These are phyloP conservation scores for Yarrowia hollandica DNA, from an alignment of 805 yeast species.

Conservation along the genomic window DNA sequence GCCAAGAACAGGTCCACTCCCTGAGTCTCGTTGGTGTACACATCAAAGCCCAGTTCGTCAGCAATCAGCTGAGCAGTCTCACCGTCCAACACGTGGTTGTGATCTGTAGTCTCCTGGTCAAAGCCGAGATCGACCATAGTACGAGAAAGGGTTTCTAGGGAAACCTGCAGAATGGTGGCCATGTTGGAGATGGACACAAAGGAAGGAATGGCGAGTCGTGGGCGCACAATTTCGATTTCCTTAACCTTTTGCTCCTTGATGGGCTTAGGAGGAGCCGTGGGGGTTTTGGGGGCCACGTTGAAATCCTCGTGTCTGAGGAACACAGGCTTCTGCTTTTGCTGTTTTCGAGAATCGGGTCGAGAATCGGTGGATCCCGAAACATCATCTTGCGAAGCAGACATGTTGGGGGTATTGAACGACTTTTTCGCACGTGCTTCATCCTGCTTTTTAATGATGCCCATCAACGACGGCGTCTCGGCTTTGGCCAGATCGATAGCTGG, in stretches of 20 bases:
- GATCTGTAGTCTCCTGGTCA: conserved; percentile 51
- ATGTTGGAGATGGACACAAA: conserved; percentile 78
- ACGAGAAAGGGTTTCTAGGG: conserved; percentile 58
- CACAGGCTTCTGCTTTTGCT: neutral
- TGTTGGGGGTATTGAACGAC: conserved; percentile 1
- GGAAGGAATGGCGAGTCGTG: conserved; percentile 54
- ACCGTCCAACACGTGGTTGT: conserved; percentile 76
- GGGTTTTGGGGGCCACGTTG: neutral
- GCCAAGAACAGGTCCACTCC: conserved; percentile 61
- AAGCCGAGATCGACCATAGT: conserved; percentile 72
- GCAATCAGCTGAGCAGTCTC: conserved; percentile 87
- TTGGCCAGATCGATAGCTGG: neutral
- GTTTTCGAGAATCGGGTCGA: no score
- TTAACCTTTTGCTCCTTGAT: conserved; percentile 29
- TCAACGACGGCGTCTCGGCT: conserved; percentile 5
- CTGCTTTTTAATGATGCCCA: neutral
- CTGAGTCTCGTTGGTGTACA: conserved; percentile 52
- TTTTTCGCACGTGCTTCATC: neutral
- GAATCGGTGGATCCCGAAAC: no score
- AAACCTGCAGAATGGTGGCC: conserved; percentile 66
- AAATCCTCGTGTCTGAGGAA: conserved; percentile 13
- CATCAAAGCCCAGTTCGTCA: conserved; percentile 80
- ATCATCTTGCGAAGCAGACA: neutral
- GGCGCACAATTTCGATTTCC: conserved; percentile 30
- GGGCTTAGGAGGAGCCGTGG: neutral